Base-by-base conservation (phyloP, 1,139 yeast genomes). In the Saccharomyces pastorianus region DNA sequence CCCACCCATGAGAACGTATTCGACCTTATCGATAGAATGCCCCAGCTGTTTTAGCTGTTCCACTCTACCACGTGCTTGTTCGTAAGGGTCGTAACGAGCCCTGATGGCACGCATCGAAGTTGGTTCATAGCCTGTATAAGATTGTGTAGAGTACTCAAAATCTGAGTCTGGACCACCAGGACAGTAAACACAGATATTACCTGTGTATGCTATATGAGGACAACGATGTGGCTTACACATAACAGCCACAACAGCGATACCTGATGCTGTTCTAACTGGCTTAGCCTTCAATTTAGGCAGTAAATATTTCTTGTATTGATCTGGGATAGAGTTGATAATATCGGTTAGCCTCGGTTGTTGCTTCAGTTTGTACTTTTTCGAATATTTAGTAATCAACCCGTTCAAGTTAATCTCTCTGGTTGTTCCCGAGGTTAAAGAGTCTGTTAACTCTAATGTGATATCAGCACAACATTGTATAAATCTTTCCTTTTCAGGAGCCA, bases 151-250 rank as follows among this genome's bases (percentile, higher is more conserved):
- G 70, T 93, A 93, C 69, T 93, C 99, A 67, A 93, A 93, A 73
- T 93, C 99, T 1, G 96, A 86, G 70, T 93, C 99, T 1, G 99
- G 99, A 1, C 99, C 99, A 57, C 99, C 99, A 4, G 99, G 99
- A 74, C 99, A 93, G 70, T 93, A 93, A 14, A 93, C 99, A 76
- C 99, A 93, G 59, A 93, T 93, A 67, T 93, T 93, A 57, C 99
- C 99, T 0, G 99, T 93, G 70, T 93, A 95, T 32, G 99, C 98
- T 66, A 93, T 95, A 71, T 93, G 99, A 32, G 99, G 99, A 73
- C 99, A 93, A 74, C 99, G 80, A 71, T 93, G 99, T 2, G 99
- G 99, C 71, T 93, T 95, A 75, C 98, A 93, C 98, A 95, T 93
- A 38, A 95, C 98, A 0, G 99, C 99, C 51, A 93, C 98, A 26